Evolutionary conservation across 2,329 filamentous ascomycete genomes (phyloP).

Genomic region (Sporothrix protearum): DNA sequence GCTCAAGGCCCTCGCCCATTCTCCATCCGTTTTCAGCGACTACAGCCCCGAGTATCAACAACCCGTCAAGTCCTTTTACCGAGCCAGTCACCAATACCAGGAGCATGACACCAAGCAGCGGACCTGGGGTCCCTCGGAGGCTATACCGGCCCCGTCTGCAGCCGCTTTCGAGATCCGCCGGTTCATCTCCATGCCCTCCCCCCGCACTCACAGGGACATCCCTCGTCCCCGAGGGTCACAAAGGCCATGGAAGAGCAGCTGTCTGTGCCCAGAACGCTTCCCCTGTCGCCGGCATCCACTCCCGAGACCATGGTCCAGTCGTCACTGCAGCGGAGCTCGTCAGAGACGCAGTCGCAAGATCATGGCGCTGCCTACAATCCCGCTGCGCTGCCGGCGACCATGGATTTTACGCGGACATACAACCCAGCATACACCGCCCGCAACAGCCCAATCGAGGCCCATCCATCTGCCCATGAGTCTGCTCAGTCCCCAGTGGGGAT

Average conservation of each 20-base stretch:
- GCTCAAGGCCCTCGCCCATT: background rate
- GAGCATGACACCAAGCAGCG: background rate
- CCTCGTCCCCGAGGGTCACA: background rate
- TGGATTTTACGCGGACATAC: background rate
- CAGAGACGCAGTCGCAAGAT: background rate
- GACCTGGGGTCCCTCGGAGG: background rate
- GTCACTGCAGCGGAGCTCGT: background rate
- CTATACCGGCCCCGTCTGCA: background rate
- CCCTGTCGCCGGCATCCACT: background rate
- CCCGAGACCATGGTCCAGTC: background rate
- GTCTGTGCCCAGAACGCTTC: background rate
- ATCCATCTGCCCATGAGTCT: background rate
- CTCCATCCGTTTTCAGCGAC: background rate
- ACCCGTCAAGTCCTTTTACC: background rate
- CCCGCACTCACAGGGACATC: background rate
- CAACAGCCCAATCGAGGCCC: background rate
- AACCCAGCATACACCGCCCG: background rate
- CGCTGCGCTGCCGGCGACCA: background rate
- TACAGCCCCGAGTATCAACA: background rate
- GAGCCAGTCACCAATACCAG: background rate
- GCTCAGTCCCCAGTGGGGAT: background rate
- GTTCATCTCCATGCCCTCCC: background rate
- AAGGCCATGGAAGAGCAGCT: background rate
- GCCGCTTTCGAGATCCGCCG: background rate
- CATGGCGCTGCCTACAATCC: background rate